These are phyloP conservation scores for Torrubiellomyces zombiae DNA, from an alignment of 2,329 filamentous ascomycete species.

Conservation along the genomic window DNA sequence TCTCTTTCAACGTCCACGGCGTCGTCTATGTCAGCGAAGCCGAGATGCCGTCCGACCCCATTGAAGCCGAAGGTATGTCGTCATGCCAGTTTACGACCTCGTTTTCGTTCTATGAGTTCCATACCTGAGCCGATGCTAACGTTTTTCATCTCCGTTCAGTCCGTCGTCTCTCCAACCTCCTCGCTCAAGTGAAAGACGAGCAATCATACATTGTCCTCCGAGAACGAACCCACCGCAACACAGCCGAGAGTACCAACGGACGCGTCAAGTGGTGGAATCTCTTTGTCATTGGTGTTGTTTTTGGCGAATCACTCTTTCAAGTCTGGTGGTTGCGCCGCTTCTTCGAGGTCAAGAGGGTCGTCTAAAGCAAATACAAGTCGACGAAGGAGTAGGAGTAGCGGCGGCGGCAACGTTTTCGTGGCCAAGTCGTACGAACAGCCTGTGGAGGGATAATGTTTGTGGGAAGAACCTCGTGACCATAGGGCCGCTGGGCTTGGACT, in stretches of 20 bases:
- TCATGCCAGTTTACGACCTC: no score
- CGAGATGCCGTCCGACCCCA: conserved; percentile 68
- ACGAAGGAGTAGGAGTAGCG: not conserved
- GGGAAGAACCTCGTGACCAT: no score
- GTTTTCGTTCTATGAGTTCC: no score
- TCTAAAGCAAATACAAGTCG: no score
- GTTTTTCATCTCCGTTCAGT: conserved; percentile 34
- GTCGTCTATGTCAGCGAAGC: conserved; percentile 91
- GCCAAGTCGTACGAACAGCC: no score
- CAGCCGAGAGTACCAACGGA: conserved; percentile 92
- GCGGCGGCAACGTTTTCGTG: not conserved
- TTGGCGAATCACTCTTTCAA: conserved; percentile 91
- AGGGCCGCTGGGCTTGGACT: no score
- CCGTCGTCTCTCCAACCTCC: conserved; percentile 64
- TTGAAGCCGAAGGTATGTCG: conserved; percentile 69
- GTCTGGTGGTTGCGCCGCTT: conserved; percentile 99
- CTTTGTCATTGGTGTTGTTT: conserved; percentile 78
- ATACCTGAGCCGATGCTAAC: no score
- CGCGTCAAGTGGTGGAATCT: conserved; percentile 99
- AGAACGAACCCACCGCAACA: conserved; percentile 94
- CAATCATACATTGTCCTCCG: conserved; percentile 92
- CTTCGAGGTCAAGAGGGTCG: conserved; percentile 69
- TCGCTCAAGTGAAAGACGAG: conserved; percentile 91
- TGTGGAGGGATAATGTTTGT: no score
- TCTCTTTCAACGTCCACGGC: conserved; percentile 97